phyloP scores from a whole-genome alignment of 1,284 basidiomycete species.

The Ganoderma meredithae region DNA sequence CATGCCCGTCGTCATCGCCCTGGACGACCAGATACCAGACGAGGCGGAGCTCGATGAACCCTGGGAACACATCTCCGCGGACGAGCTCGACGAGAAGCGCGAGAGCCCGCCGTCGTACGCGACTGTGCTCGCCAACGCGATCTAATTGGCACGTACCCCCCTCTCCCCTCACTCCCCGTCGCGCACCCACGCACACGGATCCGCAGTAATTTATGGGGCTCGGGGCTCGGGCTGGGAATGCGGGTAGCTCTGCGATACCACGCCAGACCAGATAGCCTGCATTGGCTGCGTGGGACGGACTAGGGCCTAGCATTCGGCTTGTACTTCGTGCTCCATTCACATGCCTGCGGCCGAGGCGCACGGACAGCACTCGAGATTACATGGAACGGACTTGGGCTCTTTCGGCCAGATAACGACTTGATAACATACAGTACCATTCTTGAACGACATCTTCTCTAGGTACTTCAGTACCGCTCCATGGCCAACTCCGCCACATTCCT shows the following conservation, averaged over 20 bases:
- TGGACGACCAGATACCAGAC: conserved; percentile 53
- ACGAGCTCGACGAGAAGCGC: conserved; percentile 45
- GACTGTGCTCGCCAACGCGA: conserved; percentile 44
- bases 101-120: conserved; percentile 48
- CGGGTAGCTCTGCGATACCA: not conserved
- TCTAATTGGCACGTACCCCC: conserved; percentile 20
- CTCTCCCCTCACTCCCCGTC: too few relatives aligned
- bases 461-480: too few relatives aligned
- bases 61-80: conserved; percentile 61
- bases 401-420: not conserved
- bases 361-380: not conserved
- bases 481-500: conserved; percentile 7
- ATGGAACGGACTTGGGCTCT: not conserved
- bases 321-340: not conserved
- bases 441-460: conserved; percentile 2
- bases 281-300: not conserved
- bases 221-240: not conserved
- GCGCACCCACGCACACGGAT: conserved; percentile 5
- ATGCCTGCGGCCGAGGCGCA: not conserved
- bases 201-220: not conserved
- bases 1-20: conserved; percentile 58
- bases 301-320: not conserved
- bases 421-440: not conserved
- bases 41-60: conserved; percentile 54
- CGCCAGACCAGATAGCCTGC: not conserved